phyloP scores from a whole-genome alignment of 495 filamentous ascomycete species.

The Lophiotrema nucula region DNA sequence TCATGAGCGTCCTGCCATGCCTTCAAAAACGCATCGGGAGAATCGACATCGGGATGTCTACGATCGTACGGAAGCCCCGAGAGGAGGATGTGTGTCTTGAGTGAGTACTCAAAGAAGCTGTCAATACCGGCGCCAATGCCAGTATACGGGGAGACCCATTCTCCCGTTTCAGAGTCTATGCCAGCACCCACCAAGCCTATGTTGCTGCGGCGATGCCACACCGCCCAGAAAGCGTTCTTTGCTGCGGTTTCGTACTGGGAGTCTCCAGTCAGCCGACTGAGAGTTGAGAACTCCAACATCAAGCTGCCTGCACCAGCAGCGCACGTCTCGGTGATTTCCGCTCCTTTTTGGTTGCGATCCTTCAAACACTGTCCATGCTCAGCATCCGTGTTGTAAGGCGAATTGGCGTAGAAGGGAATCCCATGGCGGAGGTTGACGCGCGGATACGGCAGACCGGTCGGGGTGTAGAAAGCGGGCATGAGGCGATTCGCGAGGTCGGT shows the following conservation, averaged over 20 bases:
- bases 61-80: constrained; percentile 58
- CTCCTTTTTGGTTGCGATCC: constrained; percentile 41
- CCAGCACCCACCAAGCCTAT: constrained; percentile 88
- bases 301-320: constrained; percentile 94
- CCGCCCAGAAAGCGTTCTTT: constrained; percentile 91
- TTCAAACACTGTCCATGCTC: constrained; percentile 45
- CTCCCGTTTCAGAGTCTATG: constrained; percentile 85
- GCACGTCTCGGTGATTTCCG: constrained; percentile 91
- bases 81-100: constrained; percentile 88
- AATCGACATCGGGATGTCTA: constrained; percentile 46
- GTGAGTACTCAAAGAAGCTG: constrained; percentile 96
- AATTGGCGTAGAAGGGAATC: constrained; percentile 85
- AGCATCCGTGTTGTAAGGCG: constrained; percentile 58
- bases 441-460: constrained; percentile 90
- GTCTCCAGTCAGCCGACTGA: constrained; percentile 87
- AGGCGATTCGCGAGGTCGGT: constrained; percentile 78
- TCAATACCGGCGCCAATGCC: constrained; percentile 95
- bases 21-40: constrained; percentile 71
- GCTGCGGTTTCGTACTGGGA: constrained; percentile 80
- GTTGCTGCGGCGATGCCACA: constrained; percentile 82
- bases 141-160: constrained; percentile 83
- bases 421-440: constrained; percentile 90
- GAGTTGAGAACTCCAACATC: constrained; percentile 84
- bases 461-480: constrained; percentile 84
- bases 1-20: constrained; percentile 85